Percentiles rank a stretch among this genome's conserved stretches.
These are phyloP conservation scores for Scutellaria baicalensis DNA, from an alignment of 257 asterid species.

Conservation along the genomic window DNA sequence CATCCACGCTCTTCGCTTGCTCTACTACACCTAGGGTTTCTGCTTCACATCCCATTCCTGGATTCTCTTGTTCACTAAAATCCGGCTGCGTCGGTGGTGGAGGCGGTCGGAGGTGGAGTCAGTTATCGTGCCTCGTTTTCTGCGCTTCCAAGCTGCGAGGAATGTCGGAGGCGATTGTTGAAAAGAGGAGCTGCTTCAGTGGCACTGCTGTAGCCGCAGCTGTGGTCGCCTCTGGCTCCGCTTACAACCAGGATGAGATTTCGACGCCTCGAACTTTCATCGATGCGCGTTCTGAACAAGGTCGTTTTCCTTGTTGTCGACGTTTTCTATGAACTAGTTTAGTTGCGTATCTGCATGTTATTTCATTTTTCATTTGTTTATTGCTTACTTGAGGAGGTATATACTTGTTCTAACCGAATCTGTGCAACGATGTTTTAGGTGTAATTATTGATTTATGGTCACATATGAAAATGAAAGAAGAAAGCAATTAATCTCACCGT, in stretches of 20 bases:
- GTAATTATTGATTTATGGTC: not conserved
- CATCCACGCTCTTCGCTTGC: slow-evolving; percentile 28
- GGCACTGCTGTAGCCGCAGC: slow-evolving; percentile 29
- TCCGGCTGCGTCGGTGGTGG: slow-evolving; percentile 12
- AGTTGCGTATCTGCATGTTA: not conserved
- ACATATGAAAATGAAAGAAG: not conserved
- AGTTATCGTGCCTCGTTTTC: slow-evolving; percentile 16
- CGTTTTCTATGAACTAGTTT: not conserved
- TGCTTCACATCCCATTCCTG: slow-evolving; percentile 21
- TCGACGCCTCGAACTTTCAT: slow-evolving; percentile 45
- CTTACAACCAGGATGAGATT: slow-evolving; percentile 33
- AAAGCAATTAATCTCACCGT: not conserved
- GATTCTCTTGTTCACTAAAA: slow-evolving; percentile 12
- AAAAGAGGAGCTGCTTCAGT: slow-evolving; percentile 27
- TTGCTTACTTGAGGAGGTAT: not conserved
- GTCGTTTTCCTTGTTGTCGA: slow-evolving; percentile 17
- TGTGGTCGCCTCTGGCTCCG: slow-evolving; percentile 32
- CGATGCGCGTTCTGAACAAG: slow-evolving; percentile 63
- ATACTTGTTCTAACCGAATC: not conserved
- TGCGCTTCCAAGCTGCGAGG: slow-evolving; percentile 37
- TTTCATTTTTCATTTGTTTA: not conserved
- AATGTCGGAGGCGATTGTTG: slow-evolving; percentile 35
- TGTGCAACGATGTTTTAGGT: not conserved
- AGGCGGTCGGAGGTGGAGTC: slow-evolving; percentile 11
- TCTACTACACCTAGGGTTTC: slow-evolving; percentile 29